A percentile compares a stretch with the other conserved stretches of the same genome.
These are phyloP conservation scores for Neotropicomus parvogracilis DNA, from an alignment of 1,284 basidiomycete species.

Conservation along the genomic window DNA sequence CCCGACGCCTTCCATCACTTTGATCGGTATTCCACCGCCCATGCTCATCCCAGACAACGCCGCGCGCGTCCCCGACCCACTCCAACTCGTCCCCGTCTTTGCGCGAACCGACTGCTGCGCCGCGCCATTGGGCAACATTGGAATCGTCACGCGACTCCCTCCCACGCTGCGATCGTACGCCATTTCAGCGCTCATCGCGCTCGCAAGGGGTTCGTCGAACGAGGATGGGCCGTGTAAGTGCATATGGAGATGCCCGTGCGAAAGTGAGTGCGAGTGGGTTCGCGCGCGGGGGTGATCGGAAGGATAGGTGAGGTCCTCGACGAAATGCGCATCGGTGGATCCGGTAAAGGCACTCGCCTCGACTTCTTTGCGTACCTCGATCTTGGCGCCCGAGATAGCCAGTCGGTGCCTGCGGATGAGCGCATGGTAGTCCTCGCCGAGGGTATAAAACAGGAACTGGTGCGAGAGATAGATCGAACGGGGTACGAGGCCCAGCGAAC, in stretches of 20 bases:
- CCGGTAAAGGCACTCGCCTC: slow-evolving; percentile 53
- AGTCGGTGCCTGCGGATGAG: slow-evolving; percentile 67
- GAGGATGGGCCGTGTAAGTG: slow-evolving; percentile 40
- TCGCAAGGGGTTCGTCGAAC: slow-evolving; percentile 76
- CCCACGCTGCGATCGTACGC: slow-evolving; percentile 45
- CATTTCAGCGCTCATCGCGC: slow-evolving; percentile 65
- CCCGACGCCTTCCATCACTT: slow-evolving; percentile 55
- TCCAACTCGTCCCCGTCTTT: slow-evolving; percentile 16
- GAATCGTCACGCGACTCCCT: slow-evolving; percentile 45
- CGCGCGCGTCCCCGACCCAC: slow-evolving; percentile 14
- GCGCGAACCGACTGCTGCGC: slow-evolving; percentile 18
- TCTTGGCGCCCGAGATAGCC: slow-evolving; percentile 55
- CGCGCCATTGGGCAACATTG: slow-evolving; percentile 68
- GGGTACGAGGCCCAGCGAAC: too few species aligned
- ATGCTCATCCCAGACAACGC: slow-evolving; percentile 31
- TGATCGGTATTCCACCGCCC: slow-evolving; percentile 47
- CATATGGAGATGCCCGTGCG: not conserved
- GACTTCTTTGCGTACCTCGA: slow-evolving; percentile 71
- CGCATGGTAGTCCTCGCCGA: slow-evolving; percentile 77
- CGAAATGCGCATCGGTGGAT: slow-evolving; percentile 45
- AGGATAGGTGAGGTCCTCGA: slow-evolving; percentile 49
- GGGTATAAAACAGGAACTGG: slow-evolving; percentile 74
- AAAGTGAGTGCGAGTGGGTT: not conserved
- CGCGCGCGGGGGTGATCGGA: slow-evolving; percentile 29
- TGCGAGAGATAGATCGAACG: slow-evolving; percentile 79